Conservation (phyloP, 2,329 filamentous ascomycete genomes). For the Rhinocladiella similis region DNA sequence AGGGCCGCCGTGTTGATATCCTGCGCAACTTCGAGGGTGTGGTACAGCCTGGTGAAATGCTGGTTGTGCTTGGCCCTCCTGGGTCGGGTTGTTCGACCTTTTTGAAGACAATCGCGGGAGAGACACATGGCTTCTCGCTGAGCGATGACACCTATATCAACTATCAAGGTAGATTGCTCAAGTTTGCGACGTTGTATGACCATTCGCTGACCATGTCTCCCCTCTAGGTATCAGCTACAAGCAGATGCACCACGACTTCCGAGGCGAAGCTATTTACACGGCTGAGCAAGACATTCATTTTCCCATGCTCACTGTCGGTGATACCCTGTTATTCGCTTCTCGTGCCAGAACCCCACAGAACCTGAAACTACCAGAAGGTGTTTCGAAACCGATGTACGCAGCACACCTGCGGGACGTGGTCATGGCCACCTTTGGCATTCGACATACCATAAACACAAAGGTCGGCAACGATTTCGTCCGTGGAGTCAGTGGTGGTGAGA, state of each 20-base stretch:
- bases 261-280: conserved; percentile 80
- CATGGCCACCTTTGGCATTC: conserved; percentile 48
- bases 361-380: conserved; percentile 36
- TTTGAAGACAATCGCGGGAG: conserved; percentile 79
- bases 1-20: conserved; percentile 8
- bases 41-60: conserved; percentile 34
- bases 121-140: conserved; percentile 76
- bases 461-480: conserved; percentile 58
- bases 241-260: conserved; percentile 66
- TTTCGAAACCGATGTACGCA: conserved; percentile 41
- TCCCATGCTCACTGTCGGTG: conserved; percentile 67
- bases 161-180: conserved; percentile 60
- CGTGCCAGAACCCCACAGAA: conserved; percentile 50
- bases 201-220: background rate
- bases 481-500: conserved; percentile 62
- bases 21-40: conserved; percentile 4
- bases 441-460: conserved; percentile 55
- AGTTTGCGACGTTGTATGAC: background rate
- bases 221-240: conserved; percentile 51
- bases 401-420: conserved; percentile 45
- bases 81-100: conserved; percentile 70
- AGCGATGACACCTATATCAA: conserved; percentile 73
- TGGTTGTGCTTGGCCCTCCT: conserved; percentile 43
- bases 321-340: conserved; percentile 57
- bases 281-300: conserved; percentile 83